Base-by-base conservation (phyloP, 129 eudicot genomes). In the Scalesia atractyloides region DNA sequence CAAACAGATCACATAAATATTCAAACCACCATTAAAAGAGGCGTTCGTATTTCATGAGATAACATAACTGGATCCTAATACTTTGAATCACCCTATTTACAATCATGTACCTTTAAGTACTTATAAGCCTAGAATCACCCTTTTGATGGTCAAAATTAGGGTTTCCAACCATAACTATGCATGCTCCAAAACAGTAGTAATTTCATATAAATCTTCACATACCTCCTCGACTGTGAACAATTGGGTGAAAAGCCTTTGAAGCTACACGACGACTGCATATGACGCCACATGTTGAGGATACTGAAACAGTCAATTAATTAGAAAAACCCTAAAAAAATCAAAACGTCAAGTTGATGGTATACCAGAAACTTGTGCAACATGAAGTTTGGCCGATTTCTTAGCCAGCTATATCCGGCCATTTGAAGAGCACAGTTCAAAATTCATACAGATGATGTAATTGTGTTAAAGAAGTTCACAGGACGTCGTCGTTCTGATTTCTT, bases 361-460 rank as follows among this genome's bases (percentile, higher is more conserved):
- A 69, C 81, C 76, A 77, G 56, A 43, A 70, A 69, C n/a, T 24
- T 50, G 2, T 33, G 82, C 54, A 77, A 65, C 20, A 77, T 16
- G 7, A 76, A 77, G 52, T 41, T 70, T 22, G 76, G 82, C 17
- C 59, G 76, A 70, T 77, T 63, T 6, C 64, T 51, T 36, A 77
- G 76, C 26, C 72, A 77, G 59, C 76, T 70, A 41, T 37, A 77
- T 77, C 72, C 64, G 47, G 26, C 66, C 82, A 77, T 77, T 64
- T 64, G 59, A n/a, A 70, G 66, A 59, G 11, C 4, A 9, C 7
- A 53, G 17, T 64, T 20, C 8, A 22, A 60, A 44, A 49, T 36
- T 60, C 56, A 68, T 59, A 53, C 64, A 34, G 30, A 61, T 16
- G 50, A 37, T 48, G 30, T 24, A 24, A 0, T 17, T 56, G 41